Percentiles rank a stretch among this genome's conserved stretches.
phyloP scores from a whole-genome alignment of 2,329 filamentous ascomycete species.

The Albophoma yamanashiensis region DNA sequence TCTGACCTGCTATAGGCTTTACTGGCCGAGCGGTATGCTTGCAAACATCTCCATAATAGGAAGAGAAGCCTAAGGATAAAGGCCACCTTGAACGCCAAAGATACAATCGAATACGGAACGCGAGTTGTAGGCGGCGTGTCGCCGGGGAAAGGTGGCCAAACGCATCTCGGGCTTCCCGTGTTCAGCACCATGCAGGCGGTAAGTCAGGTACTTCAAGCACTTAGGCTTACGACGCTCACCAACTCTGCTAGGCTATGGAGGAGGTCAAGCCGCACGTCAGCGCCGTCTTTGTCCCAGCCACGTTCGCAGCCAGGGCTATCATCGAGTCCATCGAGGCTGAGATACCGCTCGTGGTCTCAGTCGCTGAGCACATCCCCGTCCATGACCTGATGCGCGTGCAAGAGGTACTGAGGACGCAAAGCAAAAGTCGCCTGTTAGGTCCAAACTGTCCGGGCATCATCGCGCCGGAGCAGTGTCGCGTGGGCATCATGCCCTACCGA shows the following conservation, averaged over 20 bases:
- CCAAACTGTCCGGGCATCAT: slow-evolving; percentile 79
- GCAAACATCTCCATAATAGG: not conserved
- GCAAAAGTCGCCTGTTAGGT: slow-evolving; percentile 61
- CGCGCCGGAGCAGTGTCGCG: slow-evolving; percentile 54
- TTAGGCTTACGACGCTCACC: not conserved
- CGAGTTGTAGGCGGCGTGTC: slow-evolving; percentile 27
- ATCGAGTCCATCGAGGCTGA: slow-evolving; percentile 69
- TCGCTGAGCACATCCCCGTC: slow-evolving; percentile 70
- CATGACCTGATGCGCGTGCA: slow-evolving; percentile 66
- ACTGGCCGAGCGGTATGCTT: slow-evolving; percentile 24
- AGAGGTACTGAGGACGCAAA: slow-evolving; percentile 60
- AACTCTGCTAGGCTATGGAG: slow-evolving; percentile 17
- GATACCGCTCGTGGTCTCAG: slow-evolving; percentile 65
- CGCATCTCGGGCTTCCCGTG: slow-evolving; percentile 23
- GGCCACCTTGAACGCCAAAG: slow-evolving; percentile 26
- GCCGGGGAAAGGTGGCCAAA: slow-evolving; percentile 21
- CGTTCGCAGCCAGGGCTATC: slow-evolving; percentile 55
- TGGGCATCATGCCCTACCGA: slow-evolving; percentile 29
- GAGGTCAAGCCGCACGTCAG: slow-evolving; percentile 49
- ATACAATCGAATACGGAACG: slow-evolving; percentile 27
- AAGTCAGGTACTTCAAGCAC: not conserved
- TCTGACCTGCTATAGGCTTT: slow-evolving; percentile 17
- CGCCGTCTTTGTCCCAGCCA: slow-evolving; percentile 63
- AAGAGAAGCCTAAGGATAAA: not conserved
- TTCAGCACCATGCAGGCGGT: slow-evolving; percentile 23